Base-by-base conservation (phyloP, 306 rosid genomes). In the Fragaria ananassa region DNA sequence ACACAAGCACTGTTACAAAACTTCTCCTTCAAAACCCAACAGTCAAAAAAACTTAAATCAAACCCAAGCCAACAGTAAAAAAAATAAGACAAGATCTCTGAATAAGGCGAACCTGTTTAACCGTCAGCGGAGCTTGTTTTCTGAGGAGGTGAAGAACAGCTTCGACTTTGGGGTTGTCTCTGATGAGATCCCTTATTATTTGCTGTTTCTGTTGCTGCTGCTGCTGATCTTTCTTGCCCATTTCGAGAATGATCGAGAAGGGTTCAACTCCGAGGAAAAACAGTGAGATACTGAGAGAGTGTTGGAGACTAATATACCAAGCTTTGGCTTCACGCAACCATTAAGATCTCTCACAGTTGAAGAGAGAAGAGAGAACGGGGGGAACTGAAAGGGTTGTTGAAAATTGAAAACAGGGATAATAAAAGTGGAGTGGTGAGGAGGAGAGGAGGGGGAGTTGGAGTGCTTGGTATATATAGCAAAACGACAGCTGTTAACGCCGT, bases 271-370 rank as follows among this genome's bases (percentile, higher is more conserved):
- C 85, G 49, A 83, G 85, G 41, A 82, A 79, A 65, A 47, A 51
- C 60, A 31, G 17, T 21, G 14, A 35, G 47, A 65, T 29, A 29
- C 39, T 61, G 70, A 64, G 25, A 37, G 25, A 4, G 27, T 65
- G 70, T 17, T 9, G 25, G 53, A 69, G 65, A 74, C 87, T 81
- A 77, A 72, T 90, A 90, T 90, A 64, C 96, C 91, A 88, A 78
- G 71, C 97, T 95, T 90, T 85, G 56, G 86, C 82, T 90, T 92
- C 87, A 95, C 92, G 96, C 97, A 82, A 95, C 83, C 85, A 81
- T 74, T 31, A 82, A 75, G 72, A 80, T 61, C 81, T 67, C 78
- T 61, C 53, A 29, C 44, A 4, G 27, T 19, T 10, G 3, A n/a
- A 82, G 63, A 70, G 62, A 56, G 62, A 31, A 72, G 31, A 44